Conservation (phyloP, 352 stramenopile genomes). For the Proteromonas lacertae region DNA sequence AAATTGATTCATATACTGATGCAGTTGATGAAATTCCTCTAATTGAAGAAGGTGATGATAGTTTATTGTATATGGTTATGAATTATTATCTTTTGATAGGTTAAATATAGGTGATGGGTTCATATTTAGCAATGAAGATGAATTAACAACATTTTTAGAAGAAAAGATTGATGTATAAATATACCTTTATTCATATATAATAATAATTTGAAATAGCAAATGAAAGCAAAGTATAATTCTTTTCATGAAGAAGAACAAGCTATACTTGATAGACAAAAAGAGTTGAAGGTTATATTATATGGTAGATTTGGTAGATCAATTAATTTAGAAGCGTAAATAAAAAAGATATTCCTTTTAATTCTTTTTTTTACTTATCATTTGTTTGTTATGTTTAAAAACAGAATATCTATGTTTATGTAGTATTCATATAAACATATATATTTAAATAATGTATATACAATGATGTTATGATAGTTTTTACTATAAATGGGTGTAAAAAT, state of each 20-base stretch:
- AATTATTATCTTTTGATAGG: no score
- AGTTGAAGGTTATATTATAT: constrained; percentile 73
- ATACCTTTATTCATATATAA: background rate
- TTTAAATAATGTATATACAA: no score
- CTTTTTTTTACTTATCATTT: no score
- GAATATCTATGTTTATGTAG: no score
- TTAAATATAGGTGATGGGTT: constrained; percentile 76
- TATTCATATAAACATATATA: no score
- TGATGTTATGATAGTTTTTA: no score
- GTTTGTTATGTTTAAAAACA: no score
- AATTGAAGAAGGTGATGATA: no score
- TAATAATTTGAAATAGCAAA: constrained; percentile 28
- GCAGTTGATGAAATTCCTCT: constrained; percentile 15
- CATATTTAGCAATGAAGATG: constrained; percentile 60
- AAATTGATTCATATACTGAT: no score
- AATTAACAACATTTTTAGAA: constrained; percentile 60
- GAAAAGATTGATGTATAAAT: constrained; percentile 29
- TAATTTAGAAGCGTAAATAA: constrained; percentile 81
- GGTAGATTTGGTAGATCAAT: constrained; percentile 72
- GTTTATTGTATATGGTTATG: no score
- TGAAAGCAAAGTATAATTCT: constrained; percentile 34
- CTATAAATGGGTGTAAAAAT: no score
- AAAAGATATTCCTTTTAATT: no score
- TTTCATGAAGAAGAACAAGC: constrained; percentile 4
- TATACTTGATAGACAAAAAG: constrained; percentile 10